Conservation (phyloP, 768 basidiomycete species). For the Lentinula aciculospora region DNA sequence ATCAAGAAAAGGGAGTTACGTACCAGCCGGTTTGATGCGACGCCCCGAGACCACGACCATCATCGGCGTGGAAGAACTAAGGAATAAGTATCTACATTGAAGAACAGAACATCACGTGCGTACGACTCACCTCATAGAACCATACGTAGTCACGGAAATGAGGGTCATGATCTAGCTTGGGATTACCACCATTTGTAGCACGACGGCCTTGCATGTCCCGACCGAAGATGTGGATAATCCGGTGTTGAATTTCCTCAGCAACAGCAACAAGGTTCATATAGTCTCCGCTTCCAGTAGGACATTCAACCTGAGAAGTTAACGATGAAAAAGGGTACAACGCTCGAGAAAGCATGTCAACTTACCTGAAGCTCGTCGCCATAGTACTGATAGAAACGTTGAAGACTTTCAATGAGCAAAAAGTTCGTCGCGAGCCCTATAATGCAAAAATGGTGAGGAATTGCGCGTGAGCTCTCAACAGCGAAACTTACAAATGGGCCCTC, state of each 20-base stretch:
- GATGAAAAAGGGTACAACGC: not conserved
- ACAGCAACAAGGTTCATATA: slow-evolving; percentile 93
- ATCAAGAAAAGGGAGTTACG: slow-evolving; percentile 14
- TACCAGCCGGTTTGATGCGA: slow-evolving; percentile 99
- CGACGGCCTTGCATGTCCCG: slow-evolving; percentile 81
- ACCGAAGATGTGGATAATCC: slow-evolving; percentile 98
- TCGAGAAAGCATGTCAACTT: not conserved
- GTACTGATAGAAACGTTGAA: slow-evolving; percentile 97
- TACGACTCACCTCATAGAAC: slow-evolving; percentile 77
- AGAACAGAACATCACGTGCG: not conserved
- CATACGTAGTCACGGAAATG: slow-evolving; percentile 96
- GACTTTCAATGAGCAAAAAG: slow-evolving; percentile 90
- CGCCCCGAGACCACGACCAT: slow-evolving; percentile 88
- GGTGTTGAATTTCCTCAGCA: slow-evolving; percentile 97
- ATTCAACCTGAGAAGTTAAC: slow-evolving; percentile 60
- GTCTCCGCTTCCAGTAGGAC: slow-evolving; percentile 95
- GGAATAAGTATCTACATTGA: not conserved
- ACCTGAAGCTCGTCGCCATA: slow-evolving; percentile 88
- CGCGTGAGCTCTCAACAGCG: not conserved
- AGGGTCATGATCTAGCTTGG: slow-evolving; percentile 84
- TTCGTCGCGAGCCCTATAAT: slow-evolving; percentile 89
- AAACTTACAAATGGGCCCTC: slow-evolving; percentile 78
- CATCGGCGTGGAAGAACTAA: slow-evolving; percentile 94
- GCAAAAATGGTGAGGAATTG: not conserved
- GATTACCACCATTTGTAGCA: slow-evolving; percentile 88